A percentile compares a stretch with the other conserved stretches of the same genome.
These are phyloP conservation scores for Elongisporangium anandrum DNA, from an alignment of 352 stramenopile species.

Conservation along the genomic window DNA sequence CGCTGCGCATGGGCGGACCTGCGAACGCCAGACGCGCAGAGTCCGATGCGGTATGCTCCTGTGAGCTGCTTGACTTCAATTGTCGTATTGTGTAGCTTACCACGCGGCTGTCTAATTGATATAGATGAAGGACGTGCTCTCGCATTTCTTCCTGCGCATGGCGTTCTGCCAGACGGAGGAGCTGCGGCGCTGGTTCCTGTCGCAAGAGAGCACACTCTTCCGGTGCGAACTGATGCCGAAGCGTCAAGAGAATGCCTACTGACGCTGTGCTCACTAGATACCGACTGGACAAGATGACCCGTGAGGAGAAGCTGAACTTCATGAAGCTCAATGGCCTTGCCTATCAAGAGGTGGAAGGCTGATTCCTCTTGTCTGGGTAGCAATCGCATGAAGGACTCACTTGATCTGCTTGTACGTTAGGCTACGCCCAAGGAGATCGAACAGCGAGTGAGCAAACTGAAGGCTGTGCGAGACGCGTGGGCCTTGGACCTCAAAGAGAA, in stretches of 20 bases:
- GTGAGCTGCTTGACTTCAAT: too few relatives aligned
- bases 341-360: conserved; percentile 56
- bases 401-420: conserved; percentile 9
- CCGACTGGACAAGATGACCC: conserved; percentile 85
- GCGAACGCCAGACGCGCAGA: conserved; percentile 49
- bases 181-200: conserved; percentile 96
- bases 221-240: conserved; percentile 23
- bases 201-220: conserved; percentile 95
- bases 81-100: too few relatives aligned
- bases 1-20: conserved; percentile 38
- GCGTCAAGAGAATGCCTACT: background rate
- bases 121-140: conserved; percentile 90
- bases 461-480: conserved; percentile 56
- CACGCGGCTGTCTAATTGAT: background rate
- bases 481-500: conserved; percentile 42
- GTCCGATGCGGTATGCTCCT: conserved; percentile 33
- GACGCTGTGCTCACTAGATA: conserved; percentile 53
- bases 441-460: conserved; percentile 52
- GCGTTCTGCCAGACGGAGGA: conserved; percentile 98
- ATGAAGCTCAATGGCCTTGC: conserved; percentile 84
- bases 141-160: conserved; percentile 97
- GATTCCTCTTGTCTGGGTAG: background rate
- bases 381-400: background rate
- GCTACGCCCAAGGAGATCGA: conserved; percentile 66
- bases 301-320: conserved; percentile 84